Evolutionary conservation across 2,329 filamentous ascomycete species (phyloP), one percentile per base, ranked within the genome.

Genomic region (Passalora sequoiae): DNA sequence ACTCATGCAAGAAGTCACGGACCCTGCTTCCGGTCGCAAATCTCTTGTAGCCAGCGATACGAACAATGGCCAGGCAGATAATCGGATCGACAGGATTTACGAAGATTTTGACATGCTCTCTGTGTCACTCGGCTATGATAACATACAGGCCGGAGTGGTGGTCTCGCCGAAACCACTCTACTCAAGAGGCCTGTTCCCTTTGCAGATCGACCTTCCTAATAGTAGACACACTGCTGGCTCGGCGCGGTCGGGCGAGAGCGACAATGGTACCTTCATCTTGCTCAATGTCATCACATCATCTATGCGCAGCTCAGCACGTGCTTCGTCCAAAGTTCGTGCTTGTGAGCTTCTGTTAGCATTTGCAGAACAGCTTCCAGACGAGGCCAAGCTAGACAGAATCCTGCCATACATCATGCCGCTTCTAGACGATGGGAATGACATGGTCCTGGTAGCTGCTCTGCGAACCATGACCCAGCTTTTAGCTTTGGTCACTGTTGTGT

Each of bases 31-130:
- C 1, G 88, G 87, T 1, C 83, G 84, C 52, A 81, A 78, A 40
- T 77, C 82, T 8, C 76, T 87, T 30, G 83, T 83, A 7, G 78
- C 84, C 1, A 75, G 79, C 8, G 69, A 75, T 3, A 80, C 78
- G 51, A 94, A 89, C 58, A 73, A 89, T 40, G 85, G 85, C 47
- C 89, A 96, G 64, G 82, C 89, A 1, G 92, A 98, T 64, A 89
- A 96, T 54, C 80, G 92, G 30, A 97, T 98, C 59, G 88, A 97
- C 58, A 81, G 89, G 31, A 83, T 98, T 1, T 97, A 86, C 60
- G 80, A 86, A 55, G 92, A 98, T 60, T 97, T 96, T 67, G 92
- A 98, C 64, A 98, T 97, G 65, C 95, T 98, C 40, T 89, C 91
- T 0, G 94, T 94, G 61, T 94, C 95, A 45, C 75, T 98, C 1